Evolutionary conservation across 2,329 filamentous ascomycete species (phyloP).

Genomic region (Aspergillus awamori): DNA sequence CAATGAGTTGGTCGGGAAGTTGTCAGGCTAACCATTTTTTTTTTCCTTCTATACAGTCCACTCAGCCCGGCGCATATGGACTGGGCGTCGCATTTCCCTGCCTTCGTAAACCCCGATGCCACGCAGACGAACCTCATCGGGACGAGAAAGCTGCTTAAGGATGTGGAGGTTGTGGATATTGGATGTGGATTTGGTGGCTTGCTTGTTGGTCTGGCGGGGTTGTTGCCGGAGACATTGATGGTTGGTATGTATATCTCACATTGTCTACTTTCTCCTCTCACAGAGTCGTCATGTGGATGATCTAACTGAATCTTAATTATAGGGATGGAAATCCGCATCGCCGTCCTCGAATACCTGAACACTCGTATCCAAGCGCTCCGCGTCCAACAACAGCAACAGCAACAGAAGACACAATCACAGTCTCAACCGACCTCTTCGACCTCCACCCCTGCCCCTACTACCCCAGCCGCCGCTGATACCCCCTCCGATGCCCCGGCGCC

Average conservation of each 20-base stretch:
- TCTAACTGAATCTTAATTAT: conserved; percentile 2
- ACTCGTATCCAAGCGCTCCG: conserved; percentile 84
- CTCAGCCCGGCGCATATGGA: conserved; percentile 81
- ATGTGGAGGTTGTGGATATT: conserved; percentile 93
- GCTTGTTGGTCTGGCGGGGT: conserved; percentile 79
- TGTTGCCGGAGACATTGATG: conserved; percentile 78
- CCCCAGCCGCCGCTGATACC: conserved; percentile 7
- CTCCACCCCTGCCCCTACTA: conserved; percentile 7
- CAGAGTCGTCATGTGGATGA: no score
- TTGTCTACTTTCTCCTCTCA: background rate
- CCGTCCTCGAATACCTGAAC: conserved; percentile 88
- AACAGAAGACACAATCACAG: conserved; percentile 12
- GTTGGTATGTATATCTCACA: conserved; percentile 61
- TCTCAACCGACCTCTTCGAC: conserved; percentile 9
- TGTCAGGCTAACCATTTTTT: background rate
- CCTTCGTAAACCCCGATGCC: conserved; percentile 58
- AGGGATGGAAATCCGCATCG: conserved; percentile 90
- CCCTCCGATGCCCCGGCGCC: conserved; percentile 3
- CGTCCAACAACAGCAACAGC: conserved; percentile 38
- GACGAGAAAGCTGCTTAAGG: conserved; percentile 57
- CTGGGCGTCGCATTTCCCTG: conserved; percentile 83
- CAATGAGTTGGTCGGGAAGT: background rate
- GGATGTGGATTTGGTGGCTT: conserved; percentile 95
- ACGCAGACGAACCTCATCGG: conserved; percentile 36
- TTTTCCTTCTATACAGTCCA: conserved; percentile 60